Evolutionary conservation across 2,329 filamentous ascomycete genomes (phyloP).

Genomic region (Ophiostoma piceae): DNA sequence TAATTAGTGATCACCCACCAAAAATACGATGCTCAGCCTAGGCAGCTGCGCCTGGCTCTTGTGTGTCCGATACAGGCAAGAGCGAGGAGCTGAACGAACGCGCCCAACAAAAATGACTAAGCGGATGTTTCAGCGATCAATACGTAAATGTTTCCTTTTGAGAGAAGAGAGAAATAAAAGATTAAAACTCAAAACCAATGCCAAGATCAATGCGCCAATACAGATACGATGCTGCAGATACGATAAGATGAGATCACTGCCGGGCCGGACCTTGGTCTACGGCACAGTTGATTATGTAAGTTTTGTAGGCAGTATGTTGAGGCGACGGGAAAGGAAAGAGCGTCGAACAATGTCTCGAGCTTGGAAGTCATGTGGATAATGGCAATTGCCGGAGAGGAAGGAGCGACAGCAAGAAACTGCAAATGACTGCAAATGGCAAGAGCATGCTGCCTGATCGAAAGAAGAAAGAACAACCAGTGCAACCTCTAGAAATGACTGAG

Average conservation of each 20-base stretch:
- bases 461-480: background rate
- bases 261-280: background rate
- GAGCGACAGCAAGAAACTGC: background rate
- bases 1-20: constrained; percentile 1
- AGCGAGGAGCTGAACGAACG: background rate
- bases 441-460: background rate
- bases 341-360: no score
- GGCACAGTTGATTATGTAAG: constrained; percentile 1
- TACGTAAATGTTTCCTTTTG: background rate
- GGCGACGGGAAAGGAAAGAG: no score
- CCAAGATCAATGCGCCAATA: background rate
- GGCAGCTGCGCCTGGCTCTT: constrained; percentile 4
- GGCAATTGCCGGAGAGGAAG: background rate
- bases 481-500: no score
- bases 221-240: background rate
- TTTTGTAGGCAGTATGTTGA: no score
- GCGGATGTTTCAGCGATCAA: background rate
- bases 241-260: background rate
- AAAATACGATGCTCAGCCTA: constrained; percentile 7
- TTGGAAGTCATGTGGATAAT: background rate
- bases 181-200: background rate
- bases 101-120: background rate
- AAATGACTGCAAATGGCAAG: background rate
- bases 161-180: background rate
- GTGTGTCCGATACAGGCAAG: background rate